Evolutionary conservation across 768 basidiomycete genomes (phyloP), one percentile per base, ranked within the genome.

Genomic region (Naganishia onofrii): DNA sequence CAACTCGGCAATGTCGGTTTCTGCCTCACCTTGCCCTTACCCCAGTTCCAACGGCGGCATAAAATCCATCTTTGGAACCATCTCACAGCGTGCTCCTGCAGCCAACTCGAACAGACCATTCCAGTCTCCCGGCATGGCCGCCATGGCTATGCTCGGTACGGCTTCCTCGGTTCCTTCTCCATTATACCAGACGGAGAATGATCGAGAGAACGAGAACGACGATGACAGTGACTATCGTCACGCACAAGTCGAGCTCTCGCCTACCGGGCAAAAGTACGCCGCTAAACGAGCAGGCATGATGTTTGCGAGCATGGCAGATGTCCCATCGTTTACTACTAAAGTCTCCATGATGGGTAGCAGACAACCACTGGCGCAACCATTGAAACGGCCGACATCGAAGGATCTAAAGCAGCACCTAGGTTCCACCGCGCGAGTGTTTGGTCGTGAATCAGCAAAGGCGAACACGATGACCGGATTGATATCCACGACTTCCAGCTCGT

Each of bases 171-270:
- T 34, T 19, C 65, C 46, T 51, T 52, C 34, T 54, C 65, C 46
- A 31, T 53, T 66, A 46, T 66, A 29, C 28, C 1, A 38, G 42
- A 28, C 48, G n/a, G 65, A 51, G 52, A 66, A 34, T 12, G 26
- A 31, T 31, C 65, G 31, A 52, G 65, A 66, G 46, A 66, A 66
- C 65, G 65, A 66, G 65, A 51, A 66, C 65, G 65, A 66, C 48
- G 65, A 66, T 66, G 52, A 66, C 48, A 66, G 65, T 66, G 65
- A 54, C 46, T 54, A 51, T 31, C 48, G 31, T 66, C 65, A 54
- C 65, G 52, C 65, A 52, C 65, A 54, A 31, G 65, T 52, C 65
- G 46, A 66, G 48, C 65, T 66, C 52, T 66, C 48, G 60, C 60
- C 60, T 63, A 63, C 60, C 60, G 60, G 60, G 38, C 60, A 63